Conservation (phyloP, 2,329 filamentous ascomycete species). For the Ophiostoma sp. region DNA sequence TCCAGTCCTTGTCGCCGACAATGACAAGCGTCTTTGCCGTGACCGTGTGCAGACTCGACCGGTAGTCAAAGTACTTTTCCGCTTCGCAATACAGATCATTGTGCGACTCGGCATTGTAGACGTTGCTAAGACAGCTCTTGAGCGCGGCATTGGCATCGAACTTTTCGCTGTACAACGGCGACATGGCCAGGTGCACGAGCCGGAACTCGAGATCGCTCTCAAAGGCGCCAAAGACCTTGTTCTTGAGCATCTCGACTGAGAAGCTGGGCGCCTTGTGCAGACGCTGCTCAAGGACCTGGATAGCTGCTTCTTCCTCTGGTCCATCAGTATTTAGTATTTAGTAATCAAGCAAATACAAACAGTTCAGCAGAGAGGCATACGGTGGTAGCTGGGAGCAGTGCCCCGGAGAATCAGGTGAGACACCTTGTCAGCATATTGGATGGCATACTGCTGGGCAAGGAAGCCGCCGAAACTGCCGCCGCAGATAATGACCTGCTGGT, state of each 20-base stretch:
- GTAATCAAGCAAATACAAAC: background rate
- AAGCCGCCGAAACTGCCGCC: conserved; percentile 40
- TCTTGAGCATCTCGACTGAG: conserved; percentile 36
- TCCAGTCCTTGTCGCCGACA: conserved; percentile 39
- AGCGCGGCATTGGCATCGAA: conserved; percentile 36
- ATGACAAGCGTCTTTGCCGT: conserved; percentile 36
- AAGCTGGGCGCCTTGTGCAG: conserved; percentile 35
- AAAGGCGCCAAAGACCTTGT: conserved; percentile 38
- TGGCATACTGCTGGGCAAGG: conserved; percentile 38
- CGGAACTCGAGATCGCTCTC: conserved; percentile 38
- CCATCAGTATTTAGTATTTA: background rate
- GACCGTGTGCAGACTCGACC: conserved; percentile 31
- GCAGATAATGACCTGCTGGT: conserved; percentile 33
- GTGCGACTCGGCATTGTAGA: conserved; percentile 37
- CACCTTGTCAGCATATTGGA: conserved; percentile 34
- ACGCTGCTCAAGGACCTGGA: conserved; percentile 32
- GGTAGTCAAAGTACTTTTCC: conserved; percentile 40
- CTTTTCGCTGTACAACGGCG: conserved; percentile 36
- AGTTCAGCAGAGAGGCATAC: background rate
- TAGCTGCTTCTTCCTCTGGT: conserved; percentile 34
- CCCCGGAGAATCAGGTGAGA: conserved; percentile 36
- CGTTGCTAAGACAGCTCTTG: conserved; percentile 31
- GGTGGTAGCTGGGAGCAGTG: conserved; percentile 37
- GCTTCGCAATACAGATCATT: conserved; percentile 36
- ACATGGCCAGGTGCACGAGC: conserved; percentile 37